These are phyloP conservation scores for Backusella liffmaniae DNA, from an alignment of 192 early-diverging fungal genomes.

Conservation along the genomic window DNA sequence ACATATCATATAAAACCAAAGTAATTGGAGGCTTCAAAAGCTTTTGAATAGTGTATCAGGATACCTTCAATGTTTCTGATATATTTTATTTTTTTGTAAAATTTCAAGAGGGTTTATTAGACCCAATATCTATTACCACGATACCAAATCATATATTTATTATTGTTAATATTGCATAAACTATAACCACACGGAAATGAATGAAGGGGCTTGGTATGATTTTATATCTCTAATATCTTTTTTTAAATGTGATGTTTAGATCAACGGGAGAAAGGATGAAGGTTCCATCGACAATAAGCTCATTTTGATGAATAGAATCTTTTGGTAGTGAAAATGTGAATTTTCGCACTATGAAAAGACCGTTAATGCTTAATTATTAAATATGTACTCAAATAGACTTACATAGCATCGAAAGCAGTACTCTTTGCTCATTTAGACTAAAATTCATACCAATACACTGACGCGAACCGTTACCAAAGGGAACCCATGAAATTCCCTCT, in stretches of 20 bases:
- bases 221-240: constrained; percentile 9
- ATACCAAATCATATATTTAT: too few species aligned
- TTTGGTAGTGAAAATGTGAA: constrained; percentile 19
- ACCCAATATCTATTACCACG: too few species aligned
- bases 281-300: not conserved
- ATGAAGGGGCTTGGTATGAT: too few species aligned
- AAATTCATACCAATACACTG: constrained; percentile 68
- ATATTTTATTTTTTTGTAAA: too few species aligned
- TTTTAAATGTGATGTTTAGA: constrained; percentile 15
- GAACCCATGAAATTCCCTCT: constrained; percentile 34
- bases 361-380: constrained; percentile 16
- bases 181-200: too few species aligned
- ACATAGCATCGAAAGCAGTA: constrained; percentile 53
- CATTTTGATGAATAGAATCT: constrained; percentile 17
- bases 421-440: constrained; percentile 54
- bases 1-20: too few species aligned
- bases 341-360: constrained; percentile 20
- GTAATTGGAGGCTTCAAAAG: too few species aligned
- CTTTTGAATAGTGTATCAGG: too few species aligned
- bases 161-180: too few species aligned
- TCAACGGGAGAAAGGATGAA: not conserved
- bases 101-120: too few species aligned
- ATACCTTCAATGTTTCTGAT: too few species aligned
- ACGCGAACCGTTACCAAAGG: constrained; percentile 59
- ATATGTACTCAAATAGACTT: constrained; percentile 43